Percentiles rank a stretch among this genome's conserved stretches.
Conservation (phyloP, 768 basidiomycete genomes). For the Paxillus involutus region DNA sequence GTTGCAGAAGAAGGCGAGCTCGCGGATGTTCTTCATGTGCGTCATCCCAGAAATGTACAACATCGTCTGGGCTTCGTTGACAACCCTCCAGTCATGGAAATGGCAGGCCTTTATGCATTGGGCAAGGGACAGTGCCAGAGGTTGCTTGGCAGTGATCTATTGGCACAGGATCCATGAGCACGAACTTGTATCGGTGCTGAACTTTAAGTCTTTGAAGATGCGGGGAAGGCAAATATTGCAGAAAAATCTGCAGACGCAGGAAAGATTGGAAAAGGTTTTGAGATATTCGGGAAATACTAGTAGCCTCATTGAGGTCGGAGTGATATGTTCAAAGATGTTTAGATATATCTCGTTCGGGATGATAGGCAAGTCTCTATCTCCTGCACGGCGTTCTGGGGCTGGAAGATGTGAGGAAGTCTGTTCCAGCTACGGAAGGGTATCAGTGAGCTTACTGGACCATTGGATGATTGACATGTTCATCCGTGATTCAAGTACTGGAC, state of each 20-base stretch:
- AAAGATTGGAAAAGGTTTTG: slow-evolving; percentile 32
- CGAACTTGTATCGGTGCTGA: too few species aligned
- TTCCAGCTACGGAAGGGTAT: background rate
- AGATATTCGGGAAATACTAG: too few species aligned
- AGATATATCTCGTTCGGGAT: slow-evolving; percentile 48
- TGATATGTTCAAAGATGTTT: slow-evolving; percentile 37
- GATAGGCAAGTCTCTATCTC: slow-evolving; percentile 15
- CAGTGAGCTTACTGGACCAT: slow-evolving; percentile 2
- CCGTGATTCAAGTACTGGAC: too few species aligned
- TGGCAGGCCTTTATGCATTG: slow-evolving; percentile 26
- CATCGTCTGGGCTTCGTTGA: too few species aligned
- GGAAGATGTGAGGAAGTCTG: background rate
- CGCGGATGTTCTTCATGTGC: slow-evolving; percentile 18
- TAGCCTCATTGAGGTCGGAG: too few species aligned
- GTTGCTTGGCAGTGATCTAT: slow-evolving; percentile 22
- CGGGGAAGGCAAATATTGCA: slow-evolving; percentile 40
- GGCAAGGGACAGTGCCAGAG: slow-evolving; percentile 31
- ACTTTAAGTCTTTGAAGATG: slow-evolving; percentile 40
- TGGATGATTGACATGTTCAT: background rate
- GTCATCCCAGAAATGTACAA: slow-evolving; percentile 6
- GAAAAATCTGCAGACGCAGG: slow-evolving; percentile 45
- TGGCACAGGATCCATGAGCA: slow-evolving; percentile 22
- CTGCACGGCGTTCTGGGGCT: slow-evolving; percentile 28
- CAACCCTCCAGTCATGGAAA: background rate
- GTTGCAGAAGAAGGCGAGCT: slow-evolving; percentile 8